Evolutionary conservation across 2,329 filamentous ascomycete genomes (phyloP).

Genomic region (Laburnicola sp.): DNA sequence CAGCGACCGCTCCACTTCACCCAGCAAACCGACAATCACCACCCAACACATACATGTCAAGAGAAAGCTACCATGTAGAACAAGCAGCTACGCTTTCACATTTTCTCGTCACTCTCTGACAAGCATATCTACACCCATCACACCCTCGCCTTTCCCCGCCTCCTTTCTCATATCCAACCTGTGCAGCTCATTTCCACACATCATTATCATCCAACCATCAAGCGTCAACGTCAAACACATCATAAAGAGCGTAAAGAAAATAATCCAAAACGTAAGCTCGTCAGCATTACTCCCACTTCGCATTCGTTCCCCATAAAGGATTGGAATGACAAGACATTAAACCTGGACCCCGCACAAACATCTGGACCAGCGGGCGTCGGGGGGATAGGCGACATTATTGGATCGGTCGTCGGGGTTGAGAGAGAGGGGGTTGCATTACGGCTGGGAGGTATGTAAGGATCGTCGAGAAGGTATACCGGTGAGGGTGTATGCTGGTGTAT

Average conservation of each 20-base stretch:
- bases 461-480: conserved; percentile 18
- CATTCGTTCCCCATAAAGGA: conserved; percentile 6
- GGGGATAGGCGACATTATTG: conserved; percentile 4
- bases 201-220: conserved; percentile 6
- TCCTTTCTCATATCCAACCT: neutral
- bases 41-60: neutral
- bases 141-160: neutral
- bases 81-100: neutral
- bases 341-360: conserved; percentile 4
- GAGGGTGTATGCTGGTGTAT: conserved; percentile 24
- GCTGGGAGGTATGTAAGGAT: conserved; percentile 15
- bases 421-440: conserved; percentile 2
- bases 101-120: neutral
- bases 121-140: conserved; percentile 3
- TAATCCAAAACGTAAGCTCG: conserved; percentile 16
- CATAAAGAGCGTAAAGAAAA: conserved; percentile 22
- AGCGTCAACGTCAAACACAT: neutral
- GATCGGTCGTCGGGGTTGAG: neutral
- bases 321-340: conserved; percentile 21
- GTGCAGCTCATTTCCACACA: neutral
- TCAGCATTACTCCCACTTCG: conserved; percentile 20
- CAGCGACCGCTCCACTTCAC: conserved; percentile 1
- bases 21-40: neutral
- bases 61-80: too few relatives aligned
- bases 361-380: conserved; percentile 14